Evolutionary conservation across 306 rosid species (phyloP).

Genomic region (Rubus parviflorus): DNA sequence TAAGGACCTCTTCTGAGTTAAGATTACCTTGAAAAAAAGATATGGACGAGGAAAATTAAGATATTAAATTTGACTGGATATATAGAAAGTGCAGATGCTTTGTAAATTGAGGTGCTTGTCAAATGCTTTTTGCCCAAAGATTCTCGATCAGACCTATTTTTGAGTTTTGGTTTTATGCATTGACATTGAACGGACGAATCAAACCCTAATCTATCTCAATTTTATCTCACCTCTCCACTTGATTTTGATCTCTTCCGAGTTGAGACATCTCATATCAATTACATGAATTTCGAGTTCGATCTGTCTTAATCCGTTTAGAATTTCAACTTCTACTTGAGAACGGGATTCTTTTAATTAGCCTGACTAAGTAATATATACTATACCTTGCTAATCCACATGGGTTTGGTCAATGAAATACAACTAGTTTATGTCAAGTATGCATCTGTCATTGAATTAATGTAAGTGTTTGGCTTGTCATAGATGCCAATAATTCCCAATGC

Average conservation of each 20-base stretch:
- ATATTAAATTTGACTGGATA: not conserved
- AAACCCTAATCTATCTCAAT: not conserved
- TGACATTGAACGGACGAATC: not conserved
- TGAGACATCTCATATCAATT: not conserved
- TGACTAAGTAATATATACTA: not conserved
- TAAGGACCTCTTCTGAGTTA: not conserved
- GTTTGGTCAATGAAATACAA: constrained; percentile 21
- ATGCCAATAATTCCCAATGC: not conserved
- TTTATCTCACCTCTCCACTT: not conserved
- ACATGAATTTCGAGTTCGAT: not conserved
- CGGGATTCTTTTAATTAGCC: not conserved
- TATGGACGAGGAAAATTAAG: not conserved
- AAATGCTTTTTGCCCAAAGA: constrained; percentile 11
- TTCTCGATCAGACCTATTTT: not conserved
- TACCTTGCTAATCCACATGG: not conserved
- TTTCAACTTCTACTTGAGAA: not conserved
- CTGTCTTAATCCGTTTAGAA: not conserved
- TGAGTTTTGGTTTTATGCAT: not conserved
- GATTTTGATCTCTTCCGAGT: not conserved
- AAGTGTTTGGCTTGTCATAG: not conserved
- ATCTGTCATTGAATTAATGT: not conserved
- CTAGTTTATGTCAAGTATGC: not conserved
- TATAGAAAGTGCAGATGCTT: constrained; percentile 1
- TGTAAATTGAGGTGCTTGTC: not conserved
- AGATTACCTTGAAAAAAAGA: not conserved